Conservation (phyloP, 805 yeast genomes). For the Ogataea henricii region DNA sequence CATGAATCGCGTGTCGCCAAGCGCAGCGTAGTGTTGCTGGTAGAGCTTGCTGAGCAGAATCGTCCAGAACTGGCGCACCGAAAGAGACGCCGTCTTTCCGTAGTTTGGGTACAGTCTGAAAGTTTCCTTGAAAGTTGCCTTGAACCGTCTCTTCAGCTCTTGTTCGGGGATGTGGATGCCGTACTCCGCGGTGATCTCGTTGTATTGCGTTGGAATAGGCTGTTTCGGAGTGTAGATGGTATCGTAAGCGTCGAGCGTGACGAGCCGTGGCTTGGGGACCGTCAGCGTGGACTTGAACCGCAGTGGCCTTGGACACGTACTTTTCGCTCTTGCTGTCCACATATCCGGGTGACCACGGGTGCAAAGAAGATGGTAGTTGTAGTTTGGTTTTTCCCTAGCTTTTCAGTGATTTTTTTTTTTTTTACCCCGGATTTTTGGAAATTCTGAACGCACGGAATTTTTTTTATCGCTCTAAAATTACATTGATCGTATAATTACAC, state of each 20-base stretch:
- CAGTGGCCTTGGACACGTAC: background rate
- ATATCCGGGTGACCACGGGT: too few relatives aligned
- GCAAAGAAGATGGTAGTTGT: too few relatives aligned
- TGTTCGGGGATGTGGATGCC: slow-evolving; percentile 39
- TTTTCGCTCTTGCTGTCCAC: too few relatives aligned
- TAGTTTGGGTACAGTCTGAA: slow-evolving; percentile 55
- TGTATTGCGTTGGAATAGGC: slow-evolving; percentile 58
- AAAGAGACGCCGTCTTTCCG: slow-evolving; percentile 47
- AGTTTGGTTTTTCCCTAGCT: too few relatives aligned
- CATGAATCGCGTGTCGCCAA: slow-evolving; percentile 29
- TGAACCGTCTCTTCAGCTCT: slow-evolving; percentile 30
- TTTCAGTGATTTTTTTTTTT: background rate
- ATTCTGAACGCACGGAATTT: too few relatives aligned
- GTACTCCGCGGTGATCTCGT: slow-evolving; percentile 46
- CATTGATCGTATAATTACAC: too few relatives aligned
- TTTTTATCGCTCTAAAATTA: slow-evolving; percentile 1
- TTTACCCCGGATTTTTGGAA: slow-evolving; percentile 2
- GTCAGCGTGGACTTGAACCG: background rate
- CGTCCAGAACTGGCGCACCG: slow-evolving; percentile 59
- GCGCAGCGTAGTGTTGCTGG: slow-evolving; percentile 14
- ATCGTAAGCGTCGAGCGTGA: slow-evolving; percentile 67
- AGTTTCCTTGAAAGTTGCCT: slow-evolving; percentile 39
- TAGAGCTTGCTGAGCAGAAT: slow-evolving; percentile 36
- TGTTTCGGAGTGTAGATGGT: slow-evolving; percentile 60
- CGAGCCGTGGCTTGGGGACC: slow-evolving; percentile 46